A percentile compares a stretch with the other conserved stretches of the same genome.
Conservation (phyloP, 345 rosid genomes). For the Moricandia moricandioides region DNA sequence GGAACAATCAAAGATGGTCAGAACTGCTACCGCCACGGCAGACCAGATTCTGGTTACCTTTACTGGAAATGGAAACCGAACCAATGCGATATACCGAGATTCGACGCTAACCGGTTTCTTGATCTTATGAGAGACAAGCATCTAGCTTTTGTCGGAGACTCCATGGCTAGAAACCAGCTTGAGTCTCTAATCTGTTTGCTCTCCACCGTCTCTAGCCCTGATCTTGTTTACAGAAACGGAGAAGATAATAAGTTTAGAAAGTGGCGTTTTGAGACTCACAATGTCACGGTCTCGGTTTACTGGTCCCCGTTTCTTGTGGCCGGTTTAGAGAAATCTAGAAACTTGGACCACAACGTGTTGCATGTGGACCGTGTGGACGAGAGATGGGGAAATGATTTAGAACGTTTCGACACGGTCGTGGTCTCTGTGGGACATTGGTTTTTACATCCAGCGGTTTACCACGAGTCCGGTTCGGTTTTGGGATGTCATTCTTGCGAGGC, state of each 20-base stretch:
- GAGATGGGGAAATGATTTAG: constrained; percentile 74
- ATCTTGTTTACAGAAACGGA: constrained; percentile 54
- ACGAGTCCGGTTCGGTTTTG: constrained; percentile 55
- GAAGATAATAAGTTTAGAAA: constrained; percentile 70
- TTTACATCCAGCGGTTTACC: constrained; percentile 79
- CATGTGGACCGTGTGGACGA: constrained; percentile 68
- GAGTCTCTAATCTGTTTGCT: constrained; percentile 89
- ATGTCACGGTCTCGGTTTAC: constrained; percentile 60
- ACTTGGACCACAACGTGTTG: constrained; percentile 61
- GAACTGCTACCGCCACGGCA: constrained; percentile 75
- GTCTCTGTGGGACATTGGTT: constrained; percentile 95
- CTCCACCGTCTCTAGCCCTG: constrained; percentile 55
- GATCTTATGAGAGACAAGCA: constrained; percentile 55
- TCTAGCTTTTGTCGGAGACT: constrained; percentile 87
- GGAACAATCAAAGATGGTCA: constrained; percentile 87
- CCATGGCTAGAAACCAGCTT: constrained; percentile 92
- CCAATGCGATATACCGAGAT: constrained; percentile 74
- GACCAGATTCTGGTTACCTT: constrained; percentile 76
- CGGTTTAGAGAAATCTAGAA: constrained; percentile 80
- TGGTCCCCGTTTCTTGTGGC: constrained; percentile 96
- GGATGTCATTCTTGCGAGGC: constrained; percentile 87
- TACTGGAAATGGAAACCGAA: constrained; percentile 89
- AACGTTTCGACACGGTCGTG: constrained; percentile 52
- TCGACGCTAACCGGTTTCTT: constrained; percentile 65
- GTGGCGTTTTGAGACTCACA: constrained; percentile 70